These are phyloP conservation scores for Rhizophagus clarus DNA, from an alignment of 192 early-diverging fungal species.

Conservation along the genomic window DNA sequence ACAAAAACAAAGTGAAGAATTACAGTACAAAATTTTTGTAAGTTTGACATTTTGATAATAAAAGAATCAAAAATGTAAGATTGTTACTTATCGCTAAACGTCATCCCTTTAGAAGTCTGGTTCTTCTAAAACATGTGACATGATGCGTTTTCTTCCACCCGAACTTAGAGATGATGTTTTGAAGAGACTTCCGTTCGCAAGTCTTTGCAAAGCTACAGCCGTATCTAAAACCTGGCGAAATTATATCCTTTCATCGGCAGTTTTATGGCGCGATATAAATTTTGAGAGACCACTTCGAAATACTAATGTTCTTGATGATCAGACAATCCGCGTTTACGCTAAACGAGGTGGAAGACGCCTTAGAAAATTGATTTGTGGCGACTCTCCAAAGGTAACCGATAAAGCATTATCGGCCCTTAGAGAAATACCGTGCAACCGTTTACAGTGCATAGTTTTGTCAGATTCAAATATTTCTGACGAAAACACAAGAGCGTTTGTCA, in stretches of 20 bases:
- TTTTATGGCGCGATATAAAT: not conserved
- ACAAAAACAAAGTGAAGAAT: not conserved
- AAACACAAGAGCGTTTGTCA: not conserved
- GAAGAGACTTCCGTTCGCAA: not conserved
- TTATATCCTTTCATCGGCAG: not conserved
- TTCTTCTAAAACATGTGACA: not conserved
- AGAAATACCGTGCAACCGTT: not conserved
- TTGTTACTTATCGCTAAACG: not conserved
- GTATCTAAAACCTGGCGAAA: slow-evolving; percentile 13
- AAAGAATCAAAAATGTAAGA: not conserved
- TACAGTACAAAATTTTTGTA: not conserved
- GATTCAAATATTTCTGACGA: not conserved
- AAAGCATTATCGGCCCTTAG: not conserved
- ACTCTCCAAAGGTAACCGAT: not conserved
- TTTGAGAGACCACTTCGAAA: not conserved
- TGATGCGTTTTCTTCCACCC: not conserved
- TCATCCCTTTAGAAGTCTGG: not conserved
- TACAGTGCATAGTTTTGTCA: not conserved
- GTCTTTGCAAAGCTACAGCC: not conserved
- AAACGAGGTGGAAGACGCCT: not conserved
- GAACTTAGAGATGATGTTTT: slow-evolving; percentile 7
- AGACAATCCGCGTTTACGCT: not conserved
- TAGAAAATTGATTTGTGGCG: not conserved
- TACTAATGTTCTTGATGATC: not conserved
- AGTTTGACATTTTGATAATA: not conserved